Evolutionary conservation across 108 stramenopile species (phyloP).

Genomic region (Fistulifera solaris): DNA sequence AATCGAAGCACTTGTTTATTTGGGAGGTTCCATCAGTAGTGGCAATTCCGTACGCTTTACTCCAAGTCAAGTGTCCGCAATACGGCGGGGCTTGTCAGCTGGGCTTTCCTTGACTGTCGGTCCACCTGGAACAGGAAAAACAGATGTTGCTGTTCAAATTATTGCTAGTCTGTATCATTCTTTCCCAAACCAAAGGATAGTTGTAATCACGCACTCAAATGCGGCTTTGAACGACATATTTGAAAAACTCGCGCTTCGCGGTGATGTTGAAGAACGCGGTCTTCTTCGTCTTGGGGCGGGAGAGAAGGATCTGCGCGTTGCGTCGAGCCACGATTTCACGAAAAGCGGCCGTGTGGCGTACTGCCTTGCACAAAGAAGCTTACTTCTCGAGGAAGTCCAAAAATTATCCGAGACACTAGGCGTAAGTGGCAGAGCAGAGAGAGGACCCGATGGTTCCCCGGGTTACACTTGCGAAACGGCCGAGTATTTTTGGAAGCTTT

Average conservation of each 20-base stretch:
- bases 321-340: slow-evolving; percentile 80
- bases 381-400: slow-evolving; percentile 84
- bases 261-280: slow-evolving; percentile 82
- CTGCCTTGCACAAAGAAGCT: slow-evolving; percentile 70
- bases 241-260: slow-evolving; percentile 89
- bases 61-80: slow-evolving; percentile 90
- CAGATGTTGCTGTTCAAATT: slow-evolving; percentile 94
- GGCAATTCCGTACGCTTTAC: slow-evolving; percentile 93
- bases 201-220: slow-evolving; percentile 97
- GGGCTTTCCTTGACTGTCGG: slow-evolving; percentile 93
- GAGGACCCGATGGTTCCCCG: slow-evolving; percentile 72
- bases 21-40: slow-evolving; percentile 20
- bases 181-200: slow-evolving; percentile 86
- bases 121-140: slow-evolving; percentile 89
- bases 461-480: slow-evolving; percentile 94
- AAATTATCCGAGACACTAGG: slow-evolving; percentile 79
- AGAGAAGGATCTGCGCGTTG: slow-evolving; percentile 75
- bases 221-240: slow-evolving; percentile 98
- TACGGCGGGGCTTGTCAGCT: slow-evolving; percentile 87
- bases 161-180: slow-evolving; percentile 91
- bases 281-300: slow-evolving; percentile 91
- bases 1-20: slow-evolving; percentile 43
- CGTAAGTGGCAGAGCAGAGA: slow-evolving; percentile 60
- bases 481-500: slow-evolving; percentile 75
- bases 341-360: slow-evolving; percentile 86